phyloP scores from a whole-genome alignment of 345 rosid genomes.

The Fremontodendron californicum region DNA sequence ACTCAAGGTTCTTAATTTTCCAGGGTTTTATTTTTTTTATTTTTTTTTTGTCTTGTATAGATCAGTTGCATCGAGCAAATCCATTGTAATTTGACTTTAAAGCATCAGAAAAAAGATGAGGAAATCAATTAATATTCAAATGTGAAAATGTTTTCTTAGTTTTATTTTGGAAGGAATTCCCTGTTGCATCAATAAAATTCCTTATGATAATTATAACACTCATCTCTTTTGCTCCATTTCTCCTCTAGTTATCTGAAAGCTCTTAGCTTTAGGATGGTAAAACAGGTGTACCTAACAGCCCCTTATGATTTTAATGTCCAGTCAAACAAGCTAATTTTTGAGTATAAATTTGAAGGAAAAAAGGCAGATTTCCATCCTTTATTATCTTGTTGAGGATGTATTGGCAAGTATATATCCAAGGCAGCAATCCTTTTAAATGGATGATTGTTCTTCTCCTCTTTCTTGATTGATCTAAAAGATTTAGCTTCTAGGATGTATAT shows the following conservation, averaged over 20 bases:
- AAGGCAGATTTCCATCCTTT: not conserved
- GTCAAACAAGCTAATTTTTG: not conserved
- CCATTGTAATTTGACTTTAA: not conserved
- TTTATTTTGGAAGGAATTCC: not conserved
- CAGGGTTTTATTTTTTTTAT: not conserved
- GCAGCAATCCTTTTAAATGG: no score
- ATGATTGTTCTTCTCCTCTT: not conserved
- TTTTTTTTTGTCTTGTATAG: no score
- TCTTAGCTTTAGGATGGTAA: not conserved
- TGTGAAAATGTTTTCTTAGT: not conserved
- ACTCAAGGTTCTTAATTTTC: not conserved
- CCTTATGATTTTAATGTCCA: not conserved
- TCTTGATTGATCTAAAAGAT: not conserved
- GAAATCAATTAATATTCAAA: not conserved
- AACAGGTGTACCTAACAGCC: not conserved
- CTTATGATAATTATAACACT: not conserved
- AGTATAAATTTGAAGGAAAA: not conserved
- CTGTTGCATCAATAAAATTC: not conserved
- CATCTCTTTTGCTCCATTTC: not conserved
- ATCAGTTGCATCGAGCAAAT: not conserved
- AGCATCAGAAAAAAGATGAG: not conserved
- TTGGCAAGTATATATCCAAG: not conserved
- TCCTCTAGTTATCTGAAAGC: not conserved
- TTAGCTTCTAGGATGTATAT: not conserved
- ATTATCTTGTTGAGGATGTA: not conserved